Conservation (phyloP, 2,329 filamentous ascomycete species). For the Paraconiothyrium brasiliense region DNA sequence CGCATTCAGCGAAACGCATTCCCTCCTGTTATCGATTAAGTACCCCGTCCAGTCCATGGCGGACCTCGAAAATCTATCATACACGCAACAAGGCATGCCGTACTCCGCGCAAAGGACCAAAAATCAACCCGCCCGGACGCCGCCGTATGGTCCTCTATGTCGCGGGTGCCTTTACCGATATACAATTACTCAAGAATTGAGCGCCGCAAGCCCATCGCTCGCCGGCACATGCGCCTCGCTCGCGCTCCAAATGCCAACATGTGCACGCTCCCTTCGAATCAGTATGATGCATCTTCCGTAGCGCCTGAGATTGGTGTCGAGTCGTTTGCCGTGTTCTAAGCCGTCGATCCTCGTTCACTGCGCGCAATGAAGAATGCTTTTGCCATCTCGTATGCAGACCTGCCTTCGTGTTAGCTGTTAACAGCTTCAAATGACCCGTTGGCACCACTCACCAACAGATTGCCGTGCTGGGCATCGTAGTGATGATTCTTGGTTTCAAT, state of each 20-base stretch:
- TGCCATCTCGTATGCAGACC: conserved; percentile 73
- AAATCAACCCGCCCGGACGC: conserved; percentile 36
- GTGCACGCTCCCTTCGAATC: conserved; percentile 22
- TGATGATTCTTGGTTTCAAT: conserved; percentile 87
- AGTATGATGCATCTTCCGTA: conserved; percentile 22
- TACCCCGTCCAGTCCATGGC: conserved; percentile 24
- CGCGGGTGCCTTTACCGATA: conserved; percentile 39
- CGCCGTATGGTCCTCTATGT: conserved; percentile 36
- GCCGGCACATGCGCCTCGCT: conserved; percentile 26
- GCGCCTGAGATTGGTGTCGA: conserved; percentile 18
- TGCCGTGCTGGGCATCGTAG: conserved; percentile 98
- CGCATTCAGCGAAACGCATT: conserved; percentile 25
- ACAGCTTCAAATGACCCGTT: background rate
- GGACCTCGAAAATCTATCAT: conserved; percentile 33
- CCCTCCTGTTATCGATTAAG: conserved; percentile 44
- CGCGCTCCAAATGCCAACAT: conserved; percentile 29
- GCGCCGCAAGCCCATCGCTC: conserved; percentile 25
- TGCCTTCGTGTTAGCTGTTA: conserved; percentile 39
- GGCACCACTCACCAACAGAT: conserved; percentile 83
- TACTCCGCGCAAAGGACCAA: conserved; percentile 33
- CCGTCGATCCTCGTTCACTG: conserved; percentile 29
- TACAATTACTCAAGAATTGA: conserved; percentile 33
- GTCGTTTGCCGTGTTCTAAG: conserved; percentile 13
- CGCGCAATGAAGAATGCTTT: conserved; percentile 71
- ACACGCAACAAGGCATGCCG: conserved; percentile 35